A percentile compares a stretch with the other conserved stretches of the same genome.
Evolutionary conservation across 805 yeast species (phyloP).

Genomic region (Myxozyma udenii): DNA sequence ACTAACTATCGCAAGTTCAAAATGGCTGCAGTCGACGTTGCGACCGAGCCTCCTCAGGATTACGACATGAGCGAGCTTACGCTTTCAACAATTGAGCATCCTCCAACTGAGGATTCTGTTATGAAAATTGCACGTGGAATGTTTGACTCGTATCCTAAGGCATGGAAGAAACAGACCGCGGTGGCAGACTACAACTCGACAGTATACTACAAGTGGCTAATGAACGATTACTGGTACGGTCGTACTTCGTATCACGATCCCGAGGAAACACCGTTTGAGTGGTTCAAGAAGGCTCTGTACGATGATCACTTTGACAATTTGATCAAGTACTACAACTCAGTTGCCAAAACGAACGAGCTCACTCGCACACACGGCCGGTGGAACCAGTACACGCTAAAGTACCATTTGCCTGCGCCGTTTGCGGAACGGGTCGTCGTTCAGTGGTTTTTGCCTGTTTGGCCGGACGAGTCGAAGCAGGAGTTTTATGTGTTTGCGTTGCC

Average conservation of each 20-base stretch:
- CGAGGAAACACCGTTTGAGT: constrained; percentile 11
- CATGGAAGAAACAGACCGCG: constrained; percentile 6
- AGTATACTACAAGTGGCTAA: constrained; percentile 15
- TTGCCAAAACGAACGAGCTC: constrained; percentile 3
- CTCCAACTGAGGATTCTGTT: constrained; percentile 16
- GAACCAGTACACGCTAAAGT: constrained; percentile 17
- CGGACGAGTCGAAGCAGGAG: constrained; percentile 7
- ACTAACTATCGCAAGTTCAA: neutral
- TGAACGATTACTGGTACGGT: constrained; percentile 20
- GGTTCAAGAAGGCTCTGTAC: constrained; percentile 19
- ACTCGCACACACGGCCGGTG: constrained; percentile 4
- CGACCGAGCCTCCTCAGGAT: neutral
- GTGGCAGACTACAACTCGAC: neutral
- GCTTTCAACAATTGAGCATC: constrained; percentile 12
- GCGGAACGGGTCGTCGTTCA: constrained; percentile 22
- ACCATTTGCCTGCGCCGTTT: constrained; percentile 23
- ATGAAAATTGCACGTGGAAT: constrained; percentile 8
- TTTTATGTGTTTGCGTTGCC: constrained; percentile 22
- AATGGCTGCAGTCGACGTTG: neutral
- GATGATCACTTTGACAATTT: constrained; percentile 21
- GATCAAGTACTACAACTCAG: constrained; percentile 23
- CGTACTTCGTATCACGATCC: constrained; percentile 16
- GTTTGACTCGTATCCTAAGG: constrained; percentile 4
- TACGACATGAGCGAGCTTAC: constrained; percentile 10
- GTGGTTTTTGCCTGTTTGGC: constrained; percentile 14